These are phyloP conservation scores for Aureobasidium sp. DNA, from an alignment of 2,329 filamentous ascomycete genomes.

Conservation along the genomic window DNA sequence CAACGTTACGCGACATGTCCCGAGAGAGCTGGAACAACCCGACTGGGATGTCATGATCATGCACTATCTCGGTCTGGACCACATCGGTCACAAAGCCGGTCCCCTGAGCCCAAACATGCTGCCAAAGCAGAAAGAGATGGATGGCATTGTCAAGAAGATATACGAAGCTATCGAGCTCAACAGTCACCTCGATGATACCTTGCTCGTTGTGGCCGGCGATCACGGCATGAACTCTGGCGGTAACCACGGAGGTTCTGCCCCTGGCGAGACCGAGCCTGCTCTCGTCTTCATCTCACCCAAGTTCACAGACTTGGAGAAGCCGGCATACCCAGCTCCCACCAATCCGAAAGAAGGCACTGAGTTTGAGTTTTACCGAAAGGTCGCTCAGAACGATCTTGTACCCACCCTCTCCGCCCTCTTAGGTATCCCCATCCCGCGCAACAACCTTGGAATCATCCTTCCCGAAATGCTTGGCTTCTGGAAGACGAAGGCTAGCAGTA, in stretches of 20 bases:
- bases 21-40: slow-evolving; percentile 59
- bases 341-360: slow-evolving; percentile 48
- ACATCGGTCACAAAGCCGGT: slow-evolving; percentile 94
- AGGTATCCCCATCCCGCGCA: slow-evolving; percentile 78
- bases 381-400: slow-evolving; percentile 93
- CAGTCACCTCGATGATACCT: slow-evolving; percentile 62
- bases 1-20: slow-evolving; percentile 88
- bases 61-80: slow-evolving; percentile 91
- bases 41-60: slow-evolving; percentile 94
- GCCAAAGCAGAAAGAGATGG: slow-evolving; percentile 92
- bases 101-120: slow-evolving; percentile 80
- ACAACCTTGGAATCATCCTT: slow-evolving; percentile 83
- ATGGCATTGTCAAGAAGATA: slow-evolving; percentile 65
- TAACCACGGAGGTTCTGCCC: slow-evolving; percentile 89
- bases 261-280: slow-evolving; percentile 89
- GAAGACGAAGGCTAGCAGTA: slow-evolving; percentile 28
- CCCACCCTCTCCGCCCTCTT: slow-evolving; percentile 81
- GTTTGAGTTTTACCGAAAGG: slow-evolving; percentile 71
- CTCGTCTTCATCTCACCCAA: slow-evolving; percentile 86
- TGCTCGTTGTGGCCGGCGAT: slow-evolving; percentile 83
- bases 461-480: slow-evolving; percentile 70
- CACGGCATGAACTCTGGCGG: slow-evolving; percentile 99
- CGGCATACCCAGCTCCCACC: slow-evolving; percentile 42
- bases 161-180: slow-evolving; percentile 65
- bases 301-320: slow-evolving; percentile 47